Base-by-base conservation (phyloP, 805 yeast genomes). In the Lachancea thermotolerans region DNA sequence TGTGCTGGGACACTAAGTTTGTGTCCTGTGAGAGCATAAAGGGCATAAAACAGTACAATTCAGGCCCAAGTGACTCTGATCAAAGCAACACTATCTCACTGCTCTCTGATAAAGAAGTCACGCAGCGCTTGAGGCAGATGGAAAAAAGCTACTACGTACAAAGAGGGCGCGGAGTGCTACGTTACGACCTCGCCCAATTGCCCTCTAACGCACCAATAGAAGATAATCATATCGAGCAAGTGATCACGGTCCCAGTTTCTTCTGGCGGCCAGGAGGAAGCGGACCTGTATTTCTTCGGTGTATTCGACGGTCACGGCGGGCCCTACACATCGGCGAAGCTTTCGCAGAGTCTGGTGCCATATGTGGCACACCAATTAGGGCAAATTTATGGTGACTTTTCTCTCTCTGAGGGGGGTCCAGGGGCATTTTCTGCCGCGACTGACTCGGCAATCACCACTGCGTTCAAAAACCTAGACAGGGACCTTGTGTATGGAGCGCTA, bases 261-360 rank as follows among this genome's bases (percentile, higher is more conserved):
- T 11, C 33, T 12, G 33, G 55, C 53, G 57, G 17, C 65, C 69
- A n/a, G 66, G 66, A 18, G 33, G 29, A 6, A 55, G 73, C 67
- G 52, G 96, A 91, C 63, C 83, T 96, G 85, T 84, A 85, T 76
- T 88, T 93, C 60, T 93, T 95, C 78, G 96, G 98, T 4, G 79
- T 93, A 0, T 91, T 83, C 61, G 99, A 93, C 65, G 99, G 99
- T 10, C 99, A 93, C 65, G 89, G 95, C 2, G 99, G 99, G 17
- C 89, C 95, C 81, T 85, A 86, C 52, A 93, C 99, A 1, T 80
- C 91, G 46, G 77, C 85, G n/a, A 86, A 82, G 61, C 73, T 93
- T 49, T 74, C 95, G 49, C 93, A 88, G 52, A 80, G 80, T 52
- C 71, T 93, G 52, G 79, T 93, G 27, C 78, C 79, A 45, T 77